phyloP scores from a whole-genome alignment of 495 filamentous ascomycete genomes.

The Tuber aestivum region DNA sequence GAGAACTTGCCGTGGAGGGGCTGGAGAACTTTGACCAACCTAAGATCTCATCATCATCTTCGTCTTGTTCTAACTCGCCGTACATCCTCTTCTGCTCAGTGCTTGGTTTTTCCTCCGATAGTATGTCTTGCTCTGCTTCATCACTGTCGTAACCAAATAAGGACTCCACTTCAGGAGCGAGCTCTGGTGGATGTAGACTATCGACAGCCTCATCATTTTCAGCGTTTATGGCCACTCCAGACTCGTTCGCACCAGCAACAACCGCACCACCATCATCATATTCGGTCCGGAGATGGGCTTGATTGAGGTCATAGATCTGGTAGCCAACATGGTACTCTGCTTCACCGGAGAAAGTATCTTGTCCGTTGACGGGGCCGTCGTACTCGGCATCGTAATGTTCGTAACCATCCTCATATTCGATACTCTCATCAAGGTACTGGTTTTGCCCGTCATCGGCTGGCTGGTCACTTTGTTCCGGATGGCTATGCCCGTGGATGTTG shows the following conservation, averaged over 20 bases:
- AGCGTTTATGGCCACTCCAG: slow-evolving; percentile 15
- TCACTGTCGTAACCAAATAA: slow-evolving; percentile 35
- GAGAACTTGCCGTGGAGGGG: neutral
- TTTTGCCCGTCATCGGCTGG: slow-evolving; percentile 26
- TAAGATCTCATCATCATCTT: slow-evolving; percentile 11
- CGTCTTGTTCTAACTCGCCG: slow-evolving; percentile 16
- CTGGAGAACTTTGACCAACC: slow-evolving; percentile 1
- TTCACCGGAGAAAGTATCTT: slow-evolving; percentile 25
- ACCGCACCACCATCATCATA: slow-evolving; percentile 22
- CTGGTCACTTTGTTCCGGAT: slow-evolving; percentile 24
- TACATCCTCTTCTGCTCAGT: slow-evolving; percentile 34
- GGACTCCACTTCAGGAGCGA: slow-evolving; percentile 25
- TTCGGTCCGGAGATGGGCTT: slow-evolving; percentile 16
- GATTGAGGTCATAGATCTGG: slow-evolving; percentile 24
- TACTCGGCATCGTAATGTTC: slow-evolving; percentile 26
- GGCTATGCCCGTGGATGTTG: slow-evolving; percentile 17
- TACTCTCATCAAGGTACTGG: slow-evolving; percentile 18
- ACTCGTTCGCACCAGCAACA: slow-evolving; percentile 20
- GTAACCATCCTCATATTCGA: slow-evolving; percentile 15
- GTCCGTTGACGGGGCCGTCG: slow-evolving; percentile 5
- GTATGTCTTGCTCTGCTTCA: slow-evolving; percentile 19
- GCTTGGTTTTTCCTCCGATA: slow-evolving; percentile 16
- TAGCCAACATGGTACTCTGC: slow-evolving; percentile 21
- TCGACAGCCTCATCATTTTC: slow-evolving; percentile 17
- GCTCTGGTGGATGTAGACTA: slow-evolving; percentile 15